A percentile compares a stretch with the other conserved stretches of the same genome.
Evolutionary conservation across 2,329 filamentous ascomycete species (phyloP).

Genomic region (Taxawa tesnikishii): DNA sequence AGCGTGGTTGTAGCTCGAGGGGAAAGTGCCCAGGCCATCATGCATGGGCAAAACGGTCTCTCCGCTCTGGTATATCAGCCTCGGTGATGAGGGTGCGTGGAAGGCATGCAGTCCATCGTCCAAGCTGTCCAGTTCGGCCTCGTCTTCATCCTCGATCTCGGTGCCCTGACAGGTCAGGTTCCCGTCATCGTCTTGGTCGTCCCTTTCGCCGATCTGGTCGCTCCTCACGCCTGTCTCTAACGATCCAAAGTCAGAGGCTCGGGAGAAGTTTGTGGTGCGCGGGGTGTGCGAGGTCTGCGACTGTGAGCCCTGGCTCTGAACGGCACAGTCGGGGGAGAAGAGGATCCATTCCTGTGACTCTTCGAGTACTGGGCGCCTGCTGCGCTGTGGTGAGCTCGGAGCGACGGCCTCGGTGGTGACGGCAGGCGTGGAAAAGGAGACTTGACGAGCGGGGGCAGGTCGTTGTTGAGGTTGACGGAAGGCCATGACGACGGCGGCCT

Average conservation of each 20-base stretch:
- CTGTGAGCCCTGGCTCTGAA: constrained; percentile 51
- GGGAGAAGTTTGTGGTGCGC: constrained; percentile 58
- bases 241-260: constrained; percentile 69
- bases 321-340: constrained; percentile 50
- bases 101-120: constrained; percentile 89
- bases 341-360: constrained; percentile 92
- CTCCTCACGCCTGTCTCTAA: constrained; percentile 57
- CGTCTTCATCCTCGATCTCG: constrained; percentile 45
- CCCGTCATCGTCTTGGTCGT: constrained; percentile 25
- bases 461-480: constrained; percentile 21
- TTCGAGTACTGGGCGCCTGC: constrained; percentile 43
- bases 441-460: constrained; percentile 13
- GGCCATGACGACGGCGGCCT: constrained; percentile 16
- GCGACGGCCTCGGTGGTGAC: constrained; percentile 2
- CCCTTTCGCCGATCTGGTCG: constrained; percentile 32
- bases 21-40: constrained; percentile 83
- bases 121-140: constrained; percentile 78
- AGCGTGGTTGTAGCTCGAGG: constrained; percentile 24
- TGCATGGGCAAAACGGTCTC: constrained; percentile 74
- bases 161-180: constrained; percentile 29
- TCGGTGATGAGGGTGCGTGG: constrained; percentile 41
- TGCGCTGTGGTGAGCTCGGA: constrained; percentile 22
- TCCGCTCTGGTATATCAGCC: constrained; percentile 42
- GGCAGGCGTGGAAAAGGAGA: constrained; percentile 9
- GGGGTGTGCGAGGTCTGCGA: constrained; percentile 56